Conservation (phyloP, 805 yeast species). For the Torulaspora microellipsoides region DNA sequence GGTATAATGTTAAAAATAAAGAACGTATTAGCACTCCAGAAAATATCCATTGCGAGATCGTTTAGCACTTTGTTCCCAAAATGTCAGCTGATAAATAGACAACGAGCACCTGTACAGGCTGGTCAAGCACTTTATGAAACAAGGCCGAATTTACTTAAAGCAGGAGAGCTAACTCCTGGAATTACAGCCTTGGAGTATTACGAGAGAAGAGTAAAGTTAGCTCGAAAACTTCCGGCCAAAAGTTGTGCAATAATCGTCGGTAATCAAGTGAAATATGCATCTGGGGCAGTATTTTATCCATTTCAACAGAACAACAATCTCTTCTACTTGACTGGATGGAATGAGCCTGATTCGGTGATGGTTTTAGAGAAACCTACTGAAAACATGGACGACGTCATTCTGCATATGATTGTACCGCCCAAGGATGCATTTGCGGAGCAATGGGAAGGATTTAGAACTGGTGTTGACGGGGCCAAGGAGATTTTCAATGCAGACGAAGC, state of each 20-base stretch:
- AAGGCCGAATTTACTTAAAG: slow-evolving; percentile 64
- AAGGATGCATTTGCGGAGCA: slow-evolving; percentile 71
- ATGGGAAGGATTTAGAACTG: slow-evolving; percentile 96
- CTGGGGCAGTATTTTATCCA: slow-evolving; percentile 87
- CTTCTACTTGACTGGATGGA: slow-evolving; percentile 85
- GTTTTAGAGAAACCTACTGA: slow-evolving; percentile 58
- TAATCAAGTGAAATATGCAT: slow-evolving; percentile 64
- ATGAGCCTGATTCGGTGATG: slow-evolving; percentile 78
- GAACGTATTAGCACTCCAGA: too few relatives aligned
- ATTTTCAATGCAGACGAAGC: slow-evolving; percentile 85
- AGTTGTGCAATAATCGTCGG: slow-evolving; percentile 77
- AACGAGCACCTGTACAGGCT: slow-evolving; percentile 37
- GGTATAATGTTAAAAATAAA: too few relatives aligned
- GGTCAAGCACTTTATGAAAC: slow-evolving; percentile 92
- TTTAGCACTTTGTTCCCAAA: slow-evolving; percentile 3
- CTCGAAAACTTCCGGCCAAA: slow-evolving; percentile 51
- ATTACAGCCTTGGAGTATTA: slow-evolving; percentile 80
- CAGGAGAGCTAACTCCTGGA: slow-evolving; percentile 86
- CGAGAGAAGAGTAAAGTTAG: slow-evolving; percentile 59
- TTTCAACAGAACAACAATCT: slow-evolving; percentile 91
- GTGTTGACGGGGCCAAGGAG: slow-evolving; percentile 74
- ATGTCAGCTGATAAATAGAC: slow-evolving; percentile 13
- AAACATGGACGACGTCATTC: slow-evolving; percentile 48
- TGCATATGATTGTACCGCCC: slow-evolving; percentile 83
- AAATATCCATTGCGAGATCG: not conserved